Percentiles rank a stretch among this genome's conserved stretches.
Conservation (phyloP, 2,329 filamentous ascomycete species). For the Cercospora sp. region DNA sequence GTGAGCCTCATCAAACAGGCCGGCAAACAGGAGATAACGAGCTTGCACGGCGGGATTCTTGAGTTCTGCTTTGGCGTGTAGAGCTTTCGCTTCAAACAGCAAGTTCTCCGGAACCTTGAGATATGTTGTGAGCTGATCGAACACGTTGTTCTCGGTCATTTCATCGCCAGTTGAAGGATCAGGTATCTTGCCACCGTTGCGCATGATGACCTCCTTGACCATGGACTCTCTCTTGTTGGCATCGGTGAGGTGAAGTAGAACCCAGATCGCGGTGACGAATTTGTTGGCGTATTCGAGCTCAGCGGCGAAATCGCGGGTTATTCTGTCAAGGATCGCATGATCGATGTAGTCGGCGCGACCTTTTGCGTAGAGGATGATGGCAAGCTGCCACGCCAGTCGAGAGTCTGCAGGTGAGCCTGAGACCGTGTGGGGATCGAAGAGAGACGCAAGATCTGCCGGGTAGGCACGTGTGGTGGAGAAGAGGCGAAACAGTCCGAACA, state of each 20-base stretch:
- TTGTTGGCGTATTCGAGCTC: conserved; percentile 35
- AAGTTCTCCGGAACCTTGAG: conserved; percentile 72
- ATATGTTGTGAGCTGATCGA: conserved; percentile 42
- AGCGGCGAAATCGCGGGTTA: conserved; percentile 55
- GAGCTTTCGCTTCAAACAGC: conserved; percentile 85
- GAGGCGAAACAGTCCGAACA: conserved; percentile 84
- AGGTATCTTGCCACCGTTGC: conserved; percentile 68
- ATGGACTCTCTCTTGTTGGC: conserved; percentile 28
- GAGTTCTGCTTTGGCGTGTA: conserved; percentile 73
- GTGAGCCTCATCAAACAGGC: conserved; percentile 68
- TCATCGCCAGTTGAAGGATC: conserved; percentile 28
- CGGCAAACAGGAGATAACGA: conserved; percentile 74
- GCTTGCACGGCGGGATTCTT: conserved; percentile 71
- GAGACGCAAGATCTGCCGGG: conserved; percentile 59
- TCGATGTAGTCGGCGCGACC: conserved; percentile 28
- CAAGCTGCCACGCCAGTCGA: conserved; percentile 81
- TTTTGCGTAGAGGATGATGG: conserved; percentile 53
- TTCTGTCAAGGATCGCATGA: conserved; percentile 59
- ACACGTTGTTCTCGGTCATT: conserved; percentile 27
- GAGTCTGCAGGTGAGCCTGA: conserved; percentile 73
- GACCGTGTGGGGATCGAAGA: conserved; percentile 74
- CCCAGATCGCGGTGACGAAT: conserved; percentile 34
- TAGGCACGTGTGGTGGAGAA: conserved; percentile 30
- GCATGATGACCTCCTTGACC: conserved; percentile 59
- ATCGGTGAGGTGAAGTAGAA: conserved; percentile 36